phyloP scores from a whole-genome alignment of 1,284 basidiomycete species.

The Trametes versicolor region DNA sequence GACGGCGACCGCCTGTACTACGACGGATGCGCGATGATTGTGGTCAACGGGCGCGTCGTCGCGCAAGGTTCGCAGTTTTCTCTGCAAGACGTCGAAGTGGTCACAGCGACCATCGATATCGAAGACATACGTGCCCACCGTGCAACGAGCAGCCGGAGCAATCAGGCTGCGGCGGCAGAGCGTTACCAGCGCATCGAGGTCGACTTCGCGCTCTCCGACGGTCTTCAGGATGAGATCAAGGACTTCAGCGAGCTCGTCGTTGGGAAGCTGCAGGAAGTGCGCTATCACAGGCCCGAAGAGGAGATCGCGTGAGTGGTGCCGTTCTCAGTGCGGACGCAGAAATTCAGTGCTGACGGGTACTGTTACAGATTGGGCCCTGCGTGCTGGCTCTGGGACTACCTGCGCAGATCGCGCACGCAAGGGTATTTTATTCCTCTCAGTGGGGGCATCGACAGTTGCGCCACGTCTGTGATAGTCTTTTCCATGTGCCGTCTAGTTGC shows the following conservation, averaged over 20 bases:
- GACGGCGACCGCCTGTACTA: conserved; percentile 98
- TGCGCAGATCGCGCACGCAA: conserved; percentile 92
- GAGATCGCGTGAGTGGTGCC: conserved; percentile 88
- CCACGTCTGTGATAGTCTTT: conserved; percentile 94
- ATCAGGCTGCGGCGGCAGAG: conserved; percentile 86
- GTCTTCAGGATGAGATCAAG: conserved; percentile 70
- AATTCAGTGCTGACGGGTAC: not conserved
- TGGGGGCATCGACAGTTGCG: conserved; percentile 98
- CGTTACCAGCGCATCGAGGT: conserved; percentile 84
- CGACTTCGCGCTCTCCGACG: conserved; percentile 78
- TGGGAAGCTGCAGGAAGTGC: conserved; percentile 64
- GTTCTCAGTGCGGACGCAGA: not conserved
- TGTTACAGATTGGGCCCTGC: conserved; percentile 79
- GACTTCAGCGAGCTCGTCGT: conserved; percentile 49
- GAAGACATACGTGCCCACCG: conserved; percentile 94
- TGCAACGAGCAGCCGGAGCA: conserved; percentile 82
- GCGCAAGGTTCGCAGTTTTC: conserved; percentile 98
- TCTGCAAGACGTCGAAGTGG: conserved; percentile 93
- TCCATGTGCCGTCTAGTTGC: conserved; percentile 96
- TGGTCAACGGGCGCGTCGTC: conserved; percentile 91
- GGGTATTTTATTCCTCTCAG: conserved; percentile 97
- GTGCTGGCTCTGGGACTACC: conserved; percentile 99
- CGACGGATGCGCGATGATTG: conserved; percentile 97
- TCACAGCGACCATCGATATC: conserved; percentile 94
- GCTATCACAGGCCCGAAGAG: conserved; percentile 92